These are phyloP conservation scores for Cladosporium sp. DNA, from an alignment of 2,329 filamentous ascomycete genomes.

Conservation along the genomic window DNA sequence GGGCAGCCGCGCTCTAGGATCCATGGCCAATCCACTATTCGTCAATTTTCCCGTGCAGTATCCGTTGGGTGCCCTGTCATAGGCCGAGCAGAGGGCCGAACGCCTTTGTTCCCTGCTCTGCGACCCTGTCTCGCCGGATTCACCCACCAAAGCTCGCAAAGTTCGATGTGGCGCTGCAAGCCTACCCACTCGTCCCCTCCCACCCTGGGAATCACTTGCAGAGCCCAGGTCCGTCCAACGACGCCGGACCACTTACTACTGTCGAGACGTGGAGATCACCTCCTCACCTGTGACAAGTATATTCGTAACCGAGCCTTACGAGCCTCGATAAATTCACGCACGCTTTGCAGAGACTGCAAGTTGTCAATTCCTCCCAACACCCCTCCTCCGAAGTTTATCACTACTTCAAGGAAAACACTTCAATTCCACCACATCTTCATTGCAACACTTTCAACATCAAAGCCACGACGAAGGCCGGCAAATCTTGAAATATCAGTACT, in stretches of 20 bases:
- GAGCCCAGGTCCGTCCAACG: constrained; percentile 6
- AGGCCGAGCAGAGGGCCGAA: constrained; percentile 2
- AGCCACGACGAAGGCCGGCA: constrained; percentile 9
- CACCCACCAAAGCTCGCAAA: constrained; percentile 8
- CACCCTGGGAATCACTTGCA: constrained; percentile 3
- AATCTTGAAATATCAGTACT: constrained; percentile 18
- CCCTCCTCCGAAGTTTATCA: constrained; percentile 1
- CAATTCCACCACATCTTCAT: not conserved
- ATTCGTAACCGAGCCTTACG: constrained; percentile 10
- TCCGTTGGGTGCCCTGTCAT: constrained; percentile 3
- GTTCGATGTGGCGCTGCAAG: not conserved
- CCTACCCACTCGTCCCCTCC: constrained; percentile 7
- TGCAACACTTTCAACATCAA: no score
- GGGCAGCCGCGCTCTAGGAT: constrained; percentile 3
- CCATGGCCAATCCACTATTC: not conserved
- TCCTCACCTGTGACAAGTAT: constrained; percentile 1
- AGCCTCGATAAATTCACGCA: constrained; percentile 8
- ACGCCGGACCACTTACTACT: not conserved
- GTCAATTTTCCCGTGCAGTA: constrained; percentile 1
- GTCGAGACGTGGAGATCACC: constrained; percentile 7
- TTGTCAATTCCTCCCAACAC: constrained; percentile 1
- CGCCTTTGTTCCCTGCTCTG: not conserved
- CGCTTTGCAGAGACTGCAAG: constrained; percentile 8
- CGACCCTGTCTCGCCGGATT: not conserved
- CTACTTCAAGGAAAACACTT: not conserved